A percentile compares a stretch with the other conserved stretches of the same genome.
Conservation (phyloP, 2,329 filamentous ascomycete genomes). For the Teratosphaeriaceae sp. region DNA sequence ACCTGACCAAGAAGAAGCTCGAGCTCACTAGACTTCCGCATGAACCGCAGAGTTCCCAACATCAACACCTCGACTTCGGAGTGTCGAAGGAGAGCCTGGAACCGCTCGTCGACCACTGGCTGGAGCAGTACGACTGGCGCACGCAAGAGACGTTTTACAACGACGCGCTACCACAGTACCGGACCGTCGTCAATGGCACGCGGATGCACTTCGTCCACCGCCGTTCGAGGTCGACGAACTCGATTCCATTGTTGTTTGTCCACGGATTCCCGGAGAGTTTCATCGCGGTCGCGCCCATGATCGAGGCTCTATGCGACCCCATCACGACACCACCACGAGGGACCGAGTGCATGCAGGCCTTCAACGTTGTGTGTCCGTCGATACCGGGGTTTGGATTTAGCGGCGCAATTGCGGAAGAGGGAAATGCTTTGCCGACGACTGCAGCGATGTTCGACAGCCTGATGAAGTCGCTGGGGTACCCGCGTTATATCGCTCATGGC, state of each 20-base stretch:
- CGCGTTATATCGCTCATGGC: conserved; percentile 52
- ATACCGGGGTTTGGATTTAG: conserved; percentile 63
- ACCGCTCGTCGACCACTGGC: conserved; percentile 52
- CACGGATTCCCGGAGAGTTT: conserved; percentile 62
- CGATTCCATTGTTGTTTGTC: conserved; percentile 57
- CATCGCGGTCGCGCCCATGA: conserved; percentile 51
- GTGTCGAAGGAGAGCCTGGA: conserved; percentile 57
- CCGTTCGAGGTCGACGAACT: conserved; percentile 46
- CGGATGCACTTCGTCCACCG: conserved; percentile 61
- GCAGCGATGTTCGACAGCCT: conserved; percentile 51
- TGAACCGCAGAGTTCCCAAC: conserved; percentile 34
- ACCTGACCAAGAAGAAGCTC: conserved; percentile 61
- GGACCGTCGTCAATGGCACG: conserved; percentile 45
- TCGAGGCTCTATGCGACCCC: conserved; percentile 50
- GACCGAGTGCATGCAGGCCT: conserved; percentile 38
- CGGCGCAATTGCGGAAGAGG: conserved; percentile 50
- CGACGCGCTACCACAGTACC: conserved; percentile 54
- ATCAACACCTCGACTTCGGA: conserved; percentile 41
- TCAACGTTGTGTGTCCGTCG: conserved; percentile 61
- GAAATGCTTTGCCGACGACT: conserved; percentile 45
- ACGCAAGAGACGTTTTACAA: conserved; percentile 54
- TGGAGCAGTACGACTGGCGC: conserved; percentile 61
- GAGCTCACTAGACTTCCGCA: conserved; percentile 60
- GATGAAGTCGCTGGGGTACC: conserved; percentile 56
- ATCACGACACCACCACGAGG: conserved; percentile 32